Evolutionary conservation across 768 basidiomycete genomes (phyloP).

Genomic region (Mycena haematopus): DNA sequence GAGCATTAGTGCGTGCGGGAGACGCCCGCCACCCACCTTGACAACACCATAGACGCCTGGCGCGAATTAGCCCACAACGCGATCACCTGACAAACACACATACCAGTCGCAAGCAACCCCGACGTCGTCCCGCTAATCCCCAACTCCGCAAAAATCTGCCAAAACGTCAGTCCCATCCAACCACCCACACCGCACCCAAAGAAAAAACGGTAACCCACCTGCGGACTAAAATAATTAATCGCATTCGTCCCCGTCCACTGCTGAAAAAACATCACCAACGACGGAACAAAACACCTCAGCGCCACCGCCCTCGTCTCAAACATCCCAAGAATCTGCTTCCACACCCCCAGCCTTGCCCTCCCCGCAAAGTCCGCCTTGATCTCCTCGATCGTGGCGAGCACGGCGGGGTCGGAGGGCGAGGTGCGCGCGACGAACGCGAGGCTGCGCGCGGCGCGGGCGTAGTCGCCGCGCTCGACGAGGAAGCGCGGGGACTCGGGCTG

Average conservation of each 20-base stretch:
- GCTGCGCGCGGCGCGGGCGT: conserved; percentile 48
- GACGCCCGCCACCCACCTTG: no score
- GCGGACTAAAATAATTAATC: conserved; percentile 61
- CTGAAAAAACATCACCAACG: conserved; percentile 52
- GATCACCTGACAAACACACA: conserved; percentile 21
- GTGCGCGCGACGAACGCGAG: conserved; percentile 47
- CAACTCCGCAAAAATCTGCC: conserved; percentile 51
- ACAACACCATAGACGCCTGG: conserved; percentile 44
- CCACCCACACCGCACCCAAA: neutral
- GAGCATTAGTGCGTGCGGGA: no score
- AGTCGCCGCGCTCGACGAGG: conserved; percentile 54
- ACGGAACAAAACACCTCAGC: conserved; percentile 51
- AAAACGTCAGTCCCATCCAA: neutral
- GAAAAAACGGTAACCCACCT: neutral
- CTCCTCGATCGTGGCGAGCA: conserved; percentile 48
- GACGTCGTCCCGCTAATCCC: conserved; percentile 52
- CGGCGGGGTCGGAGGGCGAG: conserved; percentile 40
- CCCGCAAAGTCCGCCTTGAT: conserved; percentile 53
- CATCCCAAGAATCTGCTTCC: conserved; percentile 48
- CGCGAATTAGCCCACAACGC: neutral
- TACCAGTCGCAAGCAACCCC: conserved; percentile 58
- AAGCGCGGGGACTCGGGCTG: conserved; percentile 64
- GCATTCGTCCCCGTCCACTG: conserved; percentile 62
- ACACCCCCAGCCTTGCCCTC: conserved; percentile 33
- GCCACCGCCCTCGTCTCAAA: conserved; percentile 48